phyloP scores from a whole-genome alignment of 192 early-diverging fungal species.

The Podila verticillata region DNA sequence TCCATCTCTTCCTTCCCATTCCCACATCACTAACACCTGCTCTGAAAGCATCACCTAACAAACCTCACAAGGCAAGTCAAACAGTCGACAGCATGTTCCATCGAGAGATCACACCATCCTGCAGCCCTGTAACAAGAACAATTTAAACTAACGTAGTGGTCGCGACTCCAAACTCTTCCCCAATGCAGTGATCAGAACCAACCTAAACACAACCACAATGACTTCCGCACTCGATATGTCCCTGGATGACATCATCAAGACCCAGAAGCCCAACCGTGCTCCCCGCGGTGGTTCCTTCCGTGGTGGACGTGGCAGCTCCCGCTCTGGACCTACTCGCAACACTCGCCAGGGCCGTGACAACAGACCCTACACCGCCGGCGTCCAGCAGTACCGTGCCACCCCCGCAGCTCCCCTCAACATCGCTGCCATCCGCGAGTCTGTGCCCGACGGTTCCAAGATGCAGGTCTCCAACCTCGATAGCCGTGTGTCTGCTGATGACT shows the following conservation, averaged over 20 bases:
- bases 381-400: conserved; percentile 32
- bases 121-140: no score
- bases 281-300: conserved; percentile 22
- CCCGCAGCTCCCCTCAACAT: conserved; percentile 32
- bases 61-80: no score
- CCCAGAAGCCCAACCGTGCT: conserved; percentile 26
- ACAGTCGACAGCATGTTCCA: no score
- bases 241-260: conserved; percentile 54
- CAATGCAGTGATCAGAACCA: neutral
- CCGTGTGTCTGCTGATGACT: conserved; percentile 62
- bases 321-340: conserved; percentile 50
- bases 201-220: conserved; percentile 7
- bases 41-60: no score
- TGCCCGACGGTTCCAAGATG: conserved; percentile 60
- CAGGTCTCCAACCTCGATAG: conserved; percentile 65
- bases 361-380: conserved; percentile 37
- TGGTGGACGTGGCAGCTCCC: conserved; percentile 19
- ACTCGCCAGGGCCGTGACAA: conserved; percentile 38
- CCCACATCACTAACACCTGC: no score
- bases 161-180: no score
- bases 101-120: no score
- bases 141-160: no score
- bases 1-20: no score
- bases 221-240: conserved; percentile 49
- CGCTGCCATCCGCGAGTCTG: conserved; percentile 37